phyloP scores from a whole-genome alignment of 2,329 filamentous ascomycete genomes.

The Claviceps sorghi region DNA sequence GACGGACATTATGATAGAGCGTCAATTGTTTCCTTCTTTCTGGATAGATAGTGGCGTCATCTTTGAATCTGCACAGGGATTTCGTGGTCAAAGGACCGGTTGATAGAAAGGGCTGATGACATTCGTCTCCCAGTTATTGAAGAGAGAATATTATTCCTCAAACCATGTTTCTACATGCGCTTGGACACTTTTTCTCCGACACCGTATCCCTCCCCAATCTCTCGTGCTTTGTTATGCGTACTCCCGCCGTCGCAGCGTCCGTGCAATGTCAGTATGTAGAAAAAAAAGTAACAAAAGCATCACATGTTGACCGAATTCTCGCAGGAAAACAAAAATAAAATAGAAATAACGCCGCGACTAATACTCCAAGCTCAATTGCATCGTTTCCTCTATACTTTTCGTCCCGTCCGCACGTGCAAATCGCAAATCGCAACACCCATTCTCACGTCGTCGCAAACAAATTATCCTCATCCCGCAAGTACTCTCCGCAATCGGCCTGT shows the following conservation, averaged over 20 bases:
- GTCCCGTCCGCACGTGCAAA: not conserved
- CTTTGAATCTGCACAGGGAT: not conserved
- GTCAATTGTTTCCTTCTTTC: not conserved
- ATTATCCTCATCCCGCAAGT: slow-evolving; percentile 68
- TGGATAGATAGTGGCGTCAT: not conserved
- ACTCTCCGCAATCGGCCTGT: slow-evolving; percentile 90
- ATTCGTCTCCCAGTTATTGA: not conserved
- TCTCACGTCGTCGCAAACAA: slow-evolving; percentile 27
- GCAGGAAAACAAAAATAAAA: not conserved
- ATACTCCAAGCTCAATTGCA: not conserved
- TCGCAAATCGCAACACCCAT: not conserved
- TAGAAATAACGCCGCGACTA: not conserved
- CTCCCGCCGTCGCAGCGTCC: not conserved
- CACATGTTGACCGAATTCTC: not conserved
- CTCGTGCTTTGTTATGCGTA: not conserved
- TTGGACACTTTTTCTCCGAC: not conserved
- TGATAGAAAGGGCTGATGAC: not conserved
- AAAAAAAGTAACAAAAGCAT: not conserved
- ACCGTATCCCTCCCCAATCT: not conserved
- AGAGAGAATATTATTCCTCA: not conserved
- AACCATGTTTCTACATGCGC: not conserved
- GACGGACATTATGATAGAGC: not conserved
- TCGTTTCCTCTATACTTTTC: not conserved
- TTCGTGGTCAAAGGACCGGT: too few species aligned
- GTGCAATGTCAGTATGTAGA: not conserved